Percentiles rank a stretch among this genome's conserved stretches.
Conservation (phyloP, 2,329 filamentous ascomycete species). For the Colletotrichum endophyticum region DNA sequence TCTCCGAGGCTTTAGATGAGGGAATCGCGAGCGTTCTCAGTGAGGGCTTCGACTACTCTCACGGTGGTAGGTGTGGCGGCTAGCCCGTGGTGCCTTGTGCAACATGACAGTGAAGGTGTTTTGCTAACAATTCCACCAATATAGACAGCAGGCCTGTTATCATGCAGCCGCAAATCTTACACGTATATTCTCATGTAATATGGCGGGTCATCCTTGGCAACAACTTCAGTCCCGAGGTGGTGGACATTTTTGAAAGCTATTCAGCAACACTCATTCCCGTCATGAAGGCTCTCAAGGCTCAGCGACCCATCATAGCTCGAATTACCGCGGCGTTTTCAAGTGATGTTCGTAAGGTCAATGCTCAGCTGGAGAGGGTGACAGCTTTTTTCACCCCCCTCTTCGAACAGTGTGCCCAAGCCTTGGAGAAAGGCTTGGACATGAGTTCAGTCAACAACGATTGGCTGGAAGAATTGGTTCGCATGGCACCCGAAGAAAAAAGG, state of each 20-base stretch:
- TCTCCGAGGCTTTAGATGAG: slow-evolving; percentile 4
- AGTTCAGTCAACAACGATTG: neutral
- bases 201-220: slow-evolving; percentile 5
- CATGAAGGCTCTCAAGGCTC: slow-evolving; percentile 11
- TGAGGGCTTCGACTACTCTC: neutral
- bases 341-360: slow-evolving; percentile 4
- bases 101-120: neutral
- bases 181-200: slow-evolving; percentile 11
- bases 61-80: neutral
- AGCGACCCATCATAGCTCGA: slow-evolving; percentile 8
- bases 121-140: neutral
- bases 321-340: slow-evolving; percentile 4
- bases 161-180: slow-evolving; percentile 12
- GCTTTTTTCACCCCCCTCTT: neutral
- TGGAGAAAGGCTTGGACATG: neutral
- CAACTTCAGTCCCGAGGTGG: neutral
- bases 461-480: slow-evolving; percentile 5
- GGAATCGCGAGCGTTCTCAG: neutral
- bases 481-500: neutral
- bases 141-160: neutral
- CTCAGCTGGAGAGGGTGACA: neutral
- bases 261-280: slow-evolving; percentile 7
- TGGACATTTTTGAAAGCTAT: slow-evolving; percentile 4
- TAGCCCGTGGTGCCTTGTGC: neutral
- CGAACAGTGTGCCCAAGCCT: neutral